Base-by-base conservation (phyloP, 192 early-diverging fungal species). In the Gigaspora rosea region DNA sequence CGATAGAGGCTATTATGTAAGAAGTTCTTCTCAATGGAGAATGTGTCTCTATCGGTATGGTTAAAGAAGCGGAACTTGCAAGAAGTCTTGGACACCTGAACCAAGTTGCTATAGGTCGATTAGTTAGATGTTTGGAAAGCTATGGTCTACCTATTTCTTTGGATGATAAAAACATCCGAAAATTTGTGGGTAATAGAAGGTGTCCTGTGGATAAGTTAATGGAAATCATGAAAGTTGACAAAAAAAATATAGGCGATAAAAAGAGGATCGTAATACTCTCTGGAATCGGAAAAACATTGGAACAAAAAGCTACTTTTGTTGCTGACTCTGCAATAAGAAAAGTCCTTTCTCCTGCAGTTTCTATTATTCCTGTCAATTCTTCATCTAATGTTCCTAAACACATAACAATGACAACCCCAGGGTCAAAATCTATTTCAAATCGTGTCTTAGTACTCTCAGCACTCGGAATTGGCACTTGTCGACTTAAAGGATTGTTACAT, bases 391-490 rank as follows among this genome's bases (percentile, higher is more conserved):
- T 76, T 1, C 70, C 79, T 20, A 76, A 81, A 18, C 67, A 78
- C 13, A 86, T 95, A 13, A 80, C 84, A 32, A 83, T 96, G 32
- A 88, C 88, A 8, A 92, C 93, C 8, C 96, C 96, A 7, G 96
- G 96, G 4, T 96, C 95, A 72, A 99, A 99, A 85, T 97, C 96
- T 50, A 95, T 99, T 64, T 98, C 96, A 18, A 99, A 99, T 88
- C 91, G 97, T 75, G 96, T 95, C 20, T 85, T 99, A 59, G 86
- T 95, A 57, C 81, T 99, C 63, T 96, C 96, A 47, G 94, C 97
- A 33, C 81, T 99, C 47, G 97, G 93, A 16, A 66, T 81, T 7
- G 97, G 96, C 50, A 85, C 85, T 46, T 94, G 93, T 81, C 88
- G 93, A 32, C 78, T 99, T 77, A 88, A 88, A 66, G 95, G 95